A percentile compares a stretch with the other conserved stretches of the same genome.
phyloP scores from a whole-genome alignment of 345 rosid genomes.

The Atalantia buxifolia region DNA sequence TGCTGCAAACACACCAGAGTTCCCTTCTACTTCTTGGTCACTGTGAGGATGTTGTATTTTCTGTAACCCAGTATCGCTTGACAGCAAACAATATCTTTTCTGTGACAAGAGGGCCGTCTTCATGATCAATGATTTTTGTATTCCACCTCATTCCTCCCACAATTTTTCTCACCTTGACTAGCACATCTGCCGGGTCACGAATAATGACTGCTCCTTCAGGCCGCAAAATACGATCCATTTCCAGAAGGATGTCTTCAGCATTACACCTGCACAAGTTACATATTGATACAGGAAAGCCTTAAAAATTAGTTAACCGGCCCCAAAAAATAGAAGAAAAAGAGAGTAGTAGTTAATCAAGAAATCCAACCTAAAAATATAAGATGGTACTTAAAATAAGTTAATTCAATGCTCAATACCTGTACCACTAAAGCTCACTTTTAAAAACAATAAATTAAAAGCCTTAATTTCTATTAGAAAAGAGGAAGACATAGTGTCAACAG shows the following conservation, averaged over 20 bases:
- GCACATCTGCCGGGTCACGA: slow-evolving; percentile 49
- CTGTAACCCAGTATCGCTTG: slow-evolving; percentile 63
- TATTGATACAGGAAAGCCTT: not conserved
- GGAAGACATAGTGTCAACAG: not conserved
- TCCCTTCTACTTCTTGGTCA: slow-evolving; percentile 1
- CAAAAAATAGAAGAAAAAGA: no score
- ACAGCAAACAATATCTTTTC: slow-evolving; percentile 57
- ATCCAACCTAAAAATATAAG: not conserved
- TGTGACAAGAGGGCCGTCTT: slow-evolving; percentile 61
- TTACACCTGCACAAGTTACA: slow-evolving; percentile 42
- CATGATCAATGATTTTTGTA: slow-evolving; percentile 62
- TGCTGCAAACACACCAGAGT: not conserved
- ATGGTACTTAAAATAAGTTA: not conserved
- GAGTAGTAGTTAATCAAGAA: not conserved
- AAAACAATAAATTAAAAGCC: no score
- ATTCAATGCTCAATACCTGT: not conserved
- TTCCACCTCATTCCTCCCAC: slow-evolving; percentile 58
- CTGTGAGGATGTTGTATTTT: slow-evolving; percentile 25
- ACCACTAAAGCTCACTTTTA: not conserved
- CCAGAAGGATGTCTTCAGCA: slow-evolving; percentile 52
- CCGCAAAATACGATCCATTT: slow-evolving; percentile 67
- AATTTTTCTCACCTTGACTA: slow-evolving; percentile 43
- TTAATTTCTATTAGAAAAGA: not conserved
- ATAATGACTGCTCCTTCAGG: slow-evolving; percentile 71
- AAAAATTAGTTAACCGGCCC: not conserved